A percentile compares a stretch with the other conserved stretches of the same genome.
Evolutionary conservation across 1,284 basidiomycete genomes (phyloP).

Genomic region (Rhodotorula glutinis): DNA sequence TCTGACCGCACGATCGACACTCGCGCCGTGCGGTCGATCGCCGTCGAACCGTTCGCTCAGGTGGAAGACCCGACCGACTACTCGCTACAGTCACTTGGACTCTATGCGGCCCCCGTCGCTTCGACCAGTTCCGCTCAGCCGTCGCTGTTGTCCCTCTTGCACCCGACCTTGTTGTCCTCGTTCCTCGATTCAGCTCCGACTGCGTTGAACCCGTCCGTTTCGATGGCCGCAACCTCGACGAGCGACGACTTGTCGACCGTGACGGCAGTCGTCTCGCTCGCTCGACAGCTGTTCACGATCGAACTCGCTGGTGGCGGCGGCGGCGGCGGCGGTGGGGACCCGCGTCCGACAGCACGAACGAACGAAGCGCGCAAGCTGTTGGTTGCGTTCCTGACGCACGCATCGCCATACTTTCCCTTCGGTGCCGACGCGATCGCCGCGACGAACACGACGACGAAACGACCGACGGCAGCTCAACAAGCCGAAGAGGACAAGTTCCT

Average conservation of each 20-base stretch:
- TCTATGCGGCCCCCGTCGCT: no score
- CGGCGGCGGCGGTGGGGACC: neutral
- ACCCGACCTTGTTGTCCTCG: conserved; percentile 71
- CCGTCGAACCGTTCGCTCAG: neutral
- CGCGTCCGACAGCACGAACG: neutral
- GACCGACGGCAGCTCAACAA: neutral
- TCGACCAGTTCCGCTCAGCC: conserved; percentile 5
- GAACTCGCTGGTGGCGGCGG: conserved; percentile 49
- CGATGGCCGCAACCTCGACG: conserved; percentile 28
- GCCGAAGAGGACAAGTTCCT: conserved; percentile 55
- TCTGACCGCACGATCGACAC: neutral
- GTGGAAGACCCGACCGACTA: no score
- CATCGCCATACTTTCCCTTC: conserved; percentile 82
- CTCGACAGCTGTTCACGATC: conserved; percentile 63
- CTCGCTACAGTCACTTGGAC: no score
- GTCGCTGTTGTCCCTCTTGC: conserved; percentile 56
- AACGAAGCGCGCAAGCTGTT: conserved; percentile 48
- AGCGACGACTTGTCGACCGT: conserved; percentile 62
- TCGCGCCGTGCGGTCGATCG: neutral
- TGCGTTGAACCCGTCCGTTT: conserved; percentile 55
- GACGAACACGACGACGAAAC: neutral
- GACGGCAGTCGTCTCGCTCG: conserved; percentile 61
- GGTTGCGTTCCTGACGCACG: conserved; percentile 62
- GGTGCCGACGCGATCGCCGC: conserved; percentile 49
- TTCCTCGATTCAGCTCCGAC: conserved; percentile 79